phyloP scores from a whole-genome alignment of 164 flowering plant genomes.

The Umbellularia californica region DNA sequence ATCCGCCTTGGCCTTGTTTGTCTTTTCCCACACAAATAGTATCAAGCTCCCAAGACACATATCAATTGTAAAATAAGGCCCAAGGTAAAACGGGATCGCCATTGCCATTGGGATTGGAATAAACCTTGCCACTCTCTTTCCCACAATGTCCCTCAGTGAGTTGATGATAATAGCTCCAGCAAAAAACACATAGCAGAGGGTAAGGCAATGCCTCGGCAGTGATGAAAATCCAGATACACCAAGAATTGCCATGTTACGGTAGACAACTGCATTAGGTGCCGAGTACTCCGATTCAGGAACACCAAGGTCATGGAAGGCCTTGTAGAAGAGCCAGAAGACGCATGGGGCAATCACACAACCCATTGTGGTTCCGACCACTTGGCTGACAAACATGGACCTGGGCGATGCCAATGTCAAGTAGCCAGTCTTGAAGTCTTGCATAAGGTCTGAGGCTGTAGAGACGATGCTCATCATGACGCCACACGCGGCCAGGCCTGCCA shows the following conservation, averaged over 20 bases:
- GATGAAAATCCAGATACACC: conserved; percentile 52
- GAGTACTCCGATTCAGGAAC: conserved; percentile 31
- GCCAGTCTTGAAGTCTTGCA: conserved; percentile 61
- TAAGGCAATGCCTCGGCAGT: conserved; percentile 47
- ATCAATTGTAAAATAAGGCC: conserved; percentile 48
- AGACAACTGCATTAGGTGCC: conserved; percentile 43
- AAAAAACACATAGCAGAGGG: conserved; percentile 40
- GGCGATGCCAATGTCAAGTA: conserved; percentile 59
- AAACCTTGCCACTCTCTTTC: conserved; percentile 28
- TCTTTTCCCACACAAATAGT: conserved; percentile 38
- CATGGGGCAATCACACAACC: conserved; percentile 56
- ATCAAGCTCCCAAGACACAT: conserved; percentile 60
- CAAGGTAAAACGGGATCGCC: conserved; percentile 61
- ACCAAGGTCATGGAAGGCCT: conserved; percentile 41
- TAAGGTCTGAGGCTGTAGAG: conserved; percentile 55
- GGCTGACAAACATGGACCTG: conserved; percentile 56
- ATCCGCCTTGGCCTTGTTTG: conserved; percentile 45
- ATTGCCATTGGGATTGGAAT: conserved; percentile 63
- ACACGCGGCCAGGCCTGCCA: conserved; percentile 60
- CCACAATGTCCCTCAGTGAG: conserved; percentile 22
- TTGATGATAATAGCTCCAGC: conserved; percentile 38
- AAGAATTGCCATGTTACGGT: conserved; percentile 47
- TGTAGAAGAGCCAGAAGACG: conserved; percentile 59
- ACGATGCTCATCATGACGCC: conserved; percentile 69
- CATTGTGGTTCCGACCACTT: conserved; percentile 51